Base-by-base conservation (phyloP, 164 flowering plant species). In the Cinnamomum chago region DNA sequence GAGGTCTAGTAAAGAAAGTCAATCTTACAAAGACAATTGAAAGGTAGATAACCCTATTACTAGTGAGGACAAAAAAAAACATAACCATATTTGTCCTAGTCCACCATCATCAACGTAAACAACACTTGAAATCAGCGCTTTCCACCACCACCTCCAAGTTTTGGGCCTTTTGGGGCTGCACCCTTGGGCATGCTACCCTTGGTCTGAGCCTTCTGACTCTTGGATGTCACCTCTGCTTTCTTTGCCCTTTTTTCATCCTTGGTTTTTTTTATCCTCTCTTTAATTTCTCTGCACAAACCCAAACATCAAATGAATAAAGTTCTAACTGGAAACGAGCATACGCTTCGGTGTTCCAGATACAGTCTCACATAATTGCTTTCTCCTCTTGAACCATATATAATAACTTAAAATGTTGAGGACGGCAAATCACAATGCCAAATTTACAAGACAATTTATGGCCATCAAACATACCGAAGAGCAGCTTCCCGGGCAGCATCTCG, bases 231-330 rank as follows among this genome's bases (percentile, higher is more conserved):
- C 73, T 86, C 89, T 15, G 87, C 89, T 62, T 84, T 84, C 76
- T 86, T 86, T 11, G 87, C 89, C 78, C 82, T 84, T 82, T 86
- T 84, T 40, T 83, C 86, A 68, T 84, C 89, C 81, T 86, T 86
- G 40, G 87, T 82, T 58, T 86, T 86, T 83, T 84, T 84, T 52
- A 83, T 78, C 73, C 89, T 82, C 75, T 83, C 89, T 79, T 86
- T 86, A 23, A 84, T 78, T 69, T 86, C 86, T 68, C 87, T 84
- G 84, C 69, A 76, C 13, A 67, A 3, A 60, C 27, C 24, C 24
- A 51, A 50, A 24, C 5, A 28, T 1, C 40, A 15, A 67, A 18
- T 28, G 20, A 67, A 67, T 0, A 28, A 17, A 67, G 17, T 14
- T 67, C 50, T 25, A 13, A 67, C 40, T 5, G 28, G 68, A 66